phyloP scores from a whole-genome alignment of 106 monocot species.

The Vanilla planifolia region DNA sequence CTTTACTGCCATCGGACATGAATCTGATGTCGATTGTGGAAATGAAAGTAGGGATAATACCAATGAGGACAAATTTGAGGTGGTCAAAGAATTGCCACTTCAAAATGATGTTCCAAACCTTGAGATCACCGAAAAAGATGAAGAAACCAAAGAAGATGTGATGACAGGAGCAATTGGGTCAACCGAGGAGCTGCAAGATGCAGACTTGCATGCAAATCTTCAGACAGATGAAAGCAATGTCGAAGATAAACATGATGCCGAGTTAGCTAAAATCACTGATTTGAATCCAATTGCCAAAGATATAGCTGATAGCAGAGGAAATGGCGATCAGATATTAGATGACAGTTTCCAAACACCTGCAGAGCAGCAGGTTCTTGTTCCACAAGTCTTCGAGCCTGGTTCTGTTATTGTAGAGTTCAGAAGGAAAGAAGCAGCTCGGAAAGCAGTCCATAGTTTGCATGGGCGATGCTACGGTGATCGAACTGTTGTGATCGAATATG shows the following conservation, averaged over 20 bases:
- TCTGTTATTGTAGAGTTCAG: slow-evolving; percentile 79
- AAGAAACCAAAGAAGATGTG: background rate
- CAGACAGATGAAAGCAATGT: background rate
- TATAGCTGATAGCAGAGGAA: slow-evolving; percentile 8
- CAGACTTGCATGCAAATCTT: background rate
- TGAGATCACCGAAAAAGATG: slow-evolving; percentile 9
- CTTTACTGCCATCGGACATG: background rate
- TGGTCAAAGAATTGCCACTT: background rate
- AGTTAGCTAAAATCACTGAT: background rate
- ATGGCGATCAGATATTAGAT: background rate
- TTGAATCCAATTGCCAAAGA: background rate
- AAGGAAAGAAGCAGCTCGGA: slow-evolving; percentile 60
- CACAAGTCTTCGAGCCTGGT: slow-evolving; percentile 38
- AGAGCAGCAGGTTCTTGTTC: background rate
- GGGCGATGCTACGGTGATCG: slow-evolving; percentile 48
- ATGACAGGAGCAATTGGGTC: background rate
- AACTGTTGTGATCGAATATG: slow-evolving; percentile 34
- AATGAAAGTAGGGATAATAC: slow-evolving; percentile 4
- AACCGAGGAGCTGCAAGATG: background rate
- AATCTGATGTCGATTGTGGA: background rate
- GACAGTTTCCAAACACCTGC: background rate
- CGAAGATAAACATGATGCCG: background rate
- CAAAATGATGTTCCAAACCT: background rate
- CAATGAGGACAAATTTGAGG: background rate
- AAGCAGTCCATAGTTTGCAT: slow-evolving; percentile 75